Evolutionary conservation across 2,329 filamentous ascomycete genomes (phyloP).

Genomic region (Talaromyces sp.): DNA sequence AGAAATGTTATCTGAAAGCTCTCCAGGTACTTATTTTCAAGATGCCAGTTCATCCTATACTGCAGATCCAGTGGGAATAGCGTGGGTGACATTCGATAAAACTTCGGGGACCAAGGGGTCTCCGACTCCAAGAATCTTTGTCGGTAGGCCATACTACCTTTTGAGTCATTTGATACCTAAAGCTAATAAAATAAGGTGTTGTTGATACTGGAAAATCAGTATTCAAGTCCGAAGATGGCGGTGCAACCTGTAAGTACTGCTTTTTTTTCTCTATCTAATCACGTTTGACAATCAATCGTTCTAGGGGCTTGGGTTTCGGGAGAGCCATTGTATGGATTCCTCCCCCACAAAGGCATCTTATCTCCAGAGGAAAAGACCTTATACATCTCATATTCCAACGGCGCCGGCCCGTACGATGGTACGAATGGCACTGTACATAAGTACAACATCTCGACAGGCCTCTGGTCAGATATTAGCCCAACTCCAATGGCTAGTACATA

Average conservation of each 20-base stretch:
- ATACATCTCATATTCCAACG: slow-evolving; percentile 55
- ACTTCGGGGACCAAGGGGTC: slow-evolving; percentile 47
- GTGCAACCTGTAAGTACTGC: slow-evolving; percentile 49
- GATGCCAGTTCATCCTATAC: slow-evolving; percentile 47
- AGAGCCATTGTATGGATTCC: slow-evolving; percentile 48
- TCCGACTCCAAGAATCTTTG: slow-evolving; percentile 55
- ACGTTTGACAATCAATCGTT: neutral
- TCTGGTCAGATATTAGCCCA: slow-evolving; percentile 57
- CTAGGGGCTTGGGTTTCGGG: slow-evolving; percentile 38
- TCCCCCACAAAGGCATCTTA: slow-evolving; percentile 54
- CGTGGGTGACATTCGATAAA: slow-evolving; percentile 55
- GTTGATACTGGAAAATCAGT: slow-evolving; percentile 55
- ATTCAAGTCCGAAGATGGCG: slow-evolving; percentile 54
- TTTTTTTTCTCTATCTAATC: neutral
- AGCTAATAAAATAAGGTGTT: slow-evolving; percentile 16
- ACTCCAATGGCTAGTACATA: slow-evolving; percentile 46
- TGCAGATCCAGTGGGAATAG: slow-evolving; percentile 47
- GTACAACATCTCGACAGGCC: slow-evolving; percentile 49
- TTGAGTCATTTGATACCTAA: too few species aligned
- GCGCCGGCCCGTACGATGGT: slow-evolving; percentile 57
- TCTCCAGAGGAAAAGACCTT: slow-evolving; percentile 51
- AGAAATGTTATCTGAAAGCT: neutral
- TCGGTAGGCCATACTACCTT: slow-evolving; percentile 38
- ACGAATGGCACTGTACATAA: slow-evolving; percentile 52
- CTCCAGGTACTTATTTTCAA: slow-evolving; percentile 46